Percentiles rank a stretch among this genome's conserved stretches.
phyloP scores from a whole-genome alignment of 2,329 filamentous ascomycete species.

The Colletotrichum noveboracense region DNA sequence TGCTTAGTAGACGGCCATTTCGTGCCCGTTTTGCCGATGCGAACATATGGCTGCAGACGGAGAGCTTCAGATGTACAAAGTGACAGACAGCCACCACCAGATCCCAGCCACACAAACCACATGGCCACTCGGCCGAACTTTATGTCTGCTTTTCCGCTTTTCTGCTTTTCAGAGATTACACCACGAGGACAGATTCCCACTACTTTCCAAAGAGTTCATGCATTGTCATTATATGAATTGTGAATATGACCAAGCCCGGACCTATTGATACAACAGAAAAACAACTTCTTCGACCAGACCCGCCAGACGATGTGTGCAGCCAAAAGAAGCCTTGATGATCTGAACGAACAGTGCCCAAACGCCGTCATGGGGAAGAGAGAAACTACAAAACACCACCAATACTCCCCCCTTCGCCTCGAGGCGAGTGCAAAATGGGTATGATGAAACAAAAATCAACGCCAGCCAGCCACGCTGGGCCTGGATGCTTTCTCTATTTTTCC shows the following conservation, averaged over 20 bases:
- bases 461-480: slow-evolving; percentile 31
- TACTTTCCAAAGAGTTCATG: not conserved
- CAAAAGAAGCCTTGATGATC: not conserved
- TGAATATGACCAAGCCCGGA: not conserved
- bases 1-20: not conserved
- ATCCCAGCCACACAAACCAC: not conserved
- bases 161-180: not conserved
- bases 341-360: slow-evolving; percentile 3
- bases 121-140: not conserved
- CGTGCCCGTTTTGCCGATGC: not conserved
- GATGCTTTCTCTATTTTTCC: slow-evolving; percentile 21
- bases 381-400: not conserved
- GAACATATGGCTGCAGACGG: not conserved
- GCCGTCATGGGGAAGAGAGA: not conserved
- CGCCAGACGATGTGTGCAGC: slow-evolving; percentile 4
- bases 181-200: not conserved
- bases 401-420: not conserved
- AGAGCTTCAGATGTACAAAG: not conserved
- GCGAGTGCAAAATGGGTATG: slow-evolving; percentile 13
- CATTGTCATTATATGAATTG: slow-evolving; percentile 12
- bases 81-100: not conserved
- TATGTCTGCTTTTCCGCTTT: not conserved
- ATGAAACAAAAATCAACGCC: slow-evolving; percentile 42
- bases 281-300: not conserved
- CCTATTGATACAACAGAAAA: slow-evolving; percentile 15